Conservation (phyloP, 148 eudicot species). For the Nepenthes gracilis region DNA sequence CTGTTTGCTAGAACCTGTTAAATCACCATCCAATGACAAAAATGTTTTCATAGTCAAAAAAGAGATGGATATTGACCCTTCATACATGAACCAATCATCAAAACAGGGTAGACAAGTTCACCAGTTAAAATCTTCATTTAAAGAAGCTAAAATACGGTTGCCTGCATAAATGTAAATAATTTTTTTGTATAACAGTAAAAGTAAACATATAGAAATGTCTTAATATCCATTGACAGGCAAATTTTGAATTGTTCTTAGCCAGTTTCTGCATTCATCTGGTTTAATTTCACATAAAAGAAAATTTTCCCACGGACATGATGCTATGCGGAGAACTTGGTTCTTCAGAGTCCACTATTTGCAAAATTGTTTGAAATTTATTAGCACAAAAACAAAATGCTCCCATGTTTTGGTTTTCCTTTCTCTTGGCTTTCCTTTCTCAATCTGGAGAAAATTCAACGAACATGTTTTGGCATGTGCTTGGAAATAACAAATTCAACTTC, state of each 20-base stretch:
- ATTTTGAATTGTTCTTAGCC: background rate
- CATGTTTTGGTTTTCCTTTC: too few relatives aligned
- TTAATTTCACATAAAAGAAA: background rate
- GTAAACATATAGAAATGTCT: background rate
- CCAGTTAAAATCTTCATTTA: background rate
- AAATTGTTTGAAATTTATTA: too few relatives aligned
- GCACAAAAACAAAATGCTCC: too few relatives aligned
- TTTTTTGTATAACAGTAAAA: background rate
- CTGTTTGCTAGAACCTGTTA: constrained; percentile 93
- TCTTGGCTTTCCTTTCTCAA: too few relatives aligned
- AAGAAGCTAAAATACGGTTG: background rate
- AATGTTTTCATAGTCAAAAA: constrained; percentile 6
- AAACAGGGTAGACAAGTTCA: background rate
- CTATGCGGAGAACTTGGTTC: background rate
- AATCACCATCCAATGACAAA: constrained; percentile 9
- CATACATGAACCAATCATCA: background rate
- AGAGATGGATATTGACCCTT: background rate
- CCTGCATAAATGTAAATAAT: background rate
- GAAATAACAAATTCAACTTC: too few relatives aligned
- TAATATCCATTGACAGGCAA: background rate
- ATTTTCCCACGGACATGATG: background rate
- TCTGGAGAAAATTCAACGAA: too few relatives aligned
- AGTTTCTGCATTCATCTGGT: background rate
- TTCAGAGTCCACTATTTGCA: too few relatives aligned
- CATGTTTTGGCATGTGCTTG: too few relatives aligned